These are phyloP conservation scores for Chlamydomonas asymmetrica DNA, from an alignment of 139 green algal genomes.

Conservation along the genomic window DNA sequence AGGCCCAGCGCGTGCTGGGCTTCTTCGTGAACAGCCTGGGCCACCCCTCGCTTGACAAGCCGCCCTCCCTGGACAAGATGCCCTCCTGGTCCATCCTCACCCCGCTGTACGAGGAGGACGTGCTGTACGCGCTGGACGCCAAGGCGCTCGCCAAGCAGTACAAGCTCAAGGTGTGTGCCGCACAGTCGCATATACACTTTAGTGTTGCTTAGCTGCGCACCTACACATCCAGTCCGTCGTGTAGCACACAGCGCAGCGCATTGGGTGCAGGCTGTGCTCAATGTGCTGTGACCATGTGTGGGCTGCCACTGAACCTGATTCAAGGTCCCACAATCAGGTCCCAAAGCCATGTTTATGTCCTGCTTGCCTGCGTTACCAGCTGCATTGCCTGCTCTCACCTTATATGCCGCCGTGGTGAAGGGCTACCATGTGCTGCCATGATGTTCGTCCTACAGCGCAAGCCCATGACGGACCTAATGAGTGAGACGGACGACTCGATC, in stretches of 20 bases:
- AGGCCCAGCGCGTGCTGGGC: conserved; percentile 72
- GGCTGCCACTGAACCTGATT: no score
- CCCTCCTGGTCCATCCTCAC: conserved; percentile 70
- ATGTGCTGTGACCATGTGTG: no score
- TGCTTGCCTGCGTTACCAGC: no score
- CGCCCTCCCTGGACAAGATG: conserved; percentile 68
- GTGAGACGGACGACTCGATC: conserved; percentile 48
- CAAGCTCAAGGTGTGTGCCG: no score
- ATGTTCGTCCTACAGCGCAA: not conserved
- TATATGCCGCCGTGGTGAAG: no score
- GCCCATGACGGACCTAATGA: conserved; percentile 50
- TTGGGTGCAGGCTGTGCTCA: no score
- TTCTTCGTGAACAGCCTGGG: conserved; percentile 74
- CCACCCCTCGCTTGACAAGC: conserved; percentile 61
- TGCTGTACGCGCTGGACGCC: conserved; percentile 49
- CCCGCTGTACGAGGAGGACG: conserved; percentile 67
- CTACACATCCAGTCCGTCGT: no score
- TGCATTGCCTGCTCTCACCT: no score
- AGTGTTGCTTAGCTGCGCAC: no score
- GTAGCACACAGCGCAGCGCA: no score
- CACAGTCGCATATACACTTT: no score
- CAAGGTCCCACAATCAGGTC: no score
- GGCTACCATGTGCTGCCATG: not conserved
- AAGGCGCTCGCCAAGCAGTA: conserved; percentile 23
- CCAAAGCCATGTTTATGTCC: not conserved